Evolutionary conservation across 305 asterid species (phyloP).

Genomic region (Andrographis paniculata): DNA sequence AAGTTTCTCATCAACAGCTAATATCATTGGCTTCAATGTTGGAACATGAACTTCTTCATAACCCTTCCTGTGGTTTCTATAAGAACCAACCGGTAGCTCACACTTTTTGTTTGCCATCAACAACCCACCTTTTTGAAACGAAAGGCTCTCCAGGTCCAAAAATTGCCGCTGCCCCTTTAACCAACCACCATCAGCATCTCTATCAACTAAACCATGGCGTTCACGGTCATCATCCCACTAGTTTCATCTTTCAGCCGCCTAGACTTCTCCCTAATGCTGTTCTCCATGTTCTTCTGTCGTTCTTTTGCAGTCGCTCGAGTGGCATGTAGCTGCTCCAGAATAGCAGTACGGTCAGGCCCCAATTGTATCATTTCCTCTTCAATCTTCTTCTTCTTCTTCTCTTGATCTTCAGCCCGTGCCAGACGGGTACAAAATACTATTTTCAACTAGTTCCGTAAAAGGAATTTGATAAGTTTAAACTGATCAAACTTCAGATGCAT

Average conservation of each 20-base stretch:
- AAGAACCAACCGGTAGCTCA: slow-evolving; percentile 70
- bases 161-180: slow-evolving; percentile 70
- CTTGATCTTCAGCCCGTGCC: slow-evolving; percentile 91
- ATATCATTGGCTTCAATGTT: slow-evolving; percentile 67
- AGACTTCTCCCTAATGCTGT: slow-evolving; percentile 89
- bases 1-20: slow-evolving; percentile 50
- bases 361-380: slow-evolving; percentile 79
- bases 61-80: slow-evolving; percentile 59
- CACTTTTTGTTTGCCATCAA: slow-evolving; percentile 74
- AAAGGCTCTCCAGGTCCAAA: slow-evolving; percentile 74
- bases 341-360: slow-evolving; percentile 65
- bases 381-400: slow-evolving; percentile 44
- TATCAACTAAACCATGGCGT: slow-evolving; percentile 39
- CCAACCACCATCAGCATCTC: slow-evolving; percentile 84
- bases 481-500: slow-evolving; percentile 77
- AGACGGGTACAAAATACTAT: slow-evolving; percentile 89
- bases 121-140: slow-evolving; percentile 73
- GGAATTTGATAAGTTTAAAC: slow-evolving; percentile 66
- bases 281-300: slow-evolving; percentile 82
- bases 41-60: slow-evolving; percentile 96
- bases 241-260: slow-evolving; percentile 65
- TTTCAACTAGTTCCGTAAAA: slow-evolving; percentile 72
- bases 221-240: slow-evolving; percentile 57
- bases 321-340: slow-evolving; percentile 89
- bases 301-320: slow-evolving; percentile 90